Base-by-base conservation (phyloP, 345 rosid genomes). In the Bruguiera gymnorhiza region DNA sequence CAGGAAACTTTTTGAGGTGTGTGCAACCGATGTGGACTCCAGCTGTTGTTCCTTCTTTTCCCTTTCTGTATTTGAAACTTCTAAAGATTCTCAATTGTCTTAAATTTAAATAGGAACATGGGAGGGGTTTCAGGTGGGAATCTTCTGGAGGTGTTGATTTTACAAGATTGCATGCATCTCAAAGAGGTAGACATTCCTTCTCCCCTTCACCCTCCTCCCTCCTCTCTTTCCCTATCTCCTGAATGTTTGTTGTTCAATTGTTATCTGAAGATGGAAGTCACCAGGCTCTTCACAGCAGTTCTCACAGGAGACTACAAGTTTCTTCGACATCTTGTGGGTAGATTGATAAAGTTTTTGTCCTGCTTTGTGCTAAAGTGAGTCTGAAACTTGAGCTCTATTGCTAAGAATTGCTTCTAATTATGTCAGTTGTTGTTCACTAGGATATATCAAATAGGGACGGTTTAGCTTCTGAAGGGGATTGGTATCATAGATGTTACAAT, bases 381-480 rank as follows among this genome's bases (percentile, higher is more conserved):
- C 51, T 55, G 6, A 52, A 8, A 18, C 8, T 66, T 31, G 37
- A 46, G 29, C 11, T 50, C 32, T 23, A 46, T 31, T 0, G 61
- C 20, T 58, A 0, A 39, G 3, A 39, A 39, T 39, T 51, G 27
- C 48, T 51, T 59, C 50, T 74, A 70, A 69, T 67, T 72, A 16
- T 73, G 59, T 62, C 46, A 62, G 43, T 54, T 52, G 54, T 48
- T 63, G 60, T 70, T 59, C 50, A 13, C 43, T 72, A 93, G 95
- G 97, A 93, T 76, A 74, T 93, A 74, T 93, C 98, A 63, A 90
- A 83, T 68, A 86, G 89, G 79, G 87, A 81, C 60, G 90, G 92
- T 27, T 83, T 90, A 84, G 86, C 86, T 70, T 79, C 90, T 59
- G 86, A 80, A 51, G 76, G 79, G 55, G 89, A 86, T 73, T 82